These are phyloP conservation scores for Aaosphaeria arxii DNA, from an alignment of 2,329 filamentous ascomycete genomes.

Conservation along the genomic window DNA sequence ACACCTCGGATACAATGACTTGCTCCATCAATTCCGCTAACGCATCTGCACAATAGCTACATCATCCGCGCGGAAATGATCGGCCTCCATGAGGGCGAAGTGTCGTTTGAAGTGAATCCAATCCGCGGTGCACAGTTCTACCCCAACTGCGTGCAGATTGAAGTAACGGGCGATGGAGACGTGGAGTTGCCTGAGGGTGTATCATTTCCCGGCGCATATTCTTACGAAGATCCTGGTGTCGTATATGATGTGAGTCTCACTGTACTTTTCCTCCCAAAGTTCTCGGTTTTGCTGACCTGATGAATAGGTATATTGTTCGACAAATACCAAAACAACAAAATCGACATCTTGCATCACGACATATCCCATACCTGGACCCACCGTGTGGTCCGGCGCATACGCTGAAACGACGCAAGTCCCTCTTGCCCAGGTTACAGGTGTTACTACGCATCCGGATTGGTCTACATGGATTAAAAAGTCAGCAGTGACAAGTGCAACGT, in stretches of 20 bases:
- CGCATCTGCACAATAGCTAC: conserved; percentile 22
- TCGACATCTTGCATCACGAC: conserved; percentile 21
- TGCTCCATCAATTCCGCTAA: neutral
- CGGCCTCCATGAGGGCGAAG: conserved; percentile 39
- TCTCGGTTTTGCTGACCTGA: neutral
- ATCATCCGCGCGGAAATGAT: conserved; percentile 44
- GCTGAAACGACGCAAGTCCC: conserved; percentile 31
- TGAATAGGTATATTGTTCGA: conserved; percentile 3
- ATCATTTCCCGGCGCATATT: conserved; percentile 44
- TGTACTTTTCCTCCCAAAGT: neutral
- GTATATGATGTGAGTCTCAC: conserved; percentile 30
- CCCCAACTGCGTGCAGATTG: conserved; percentile 41
- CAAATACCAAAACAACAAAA: conserved; percentile 26
- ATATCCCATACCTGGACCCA: conserved; percentile 42
- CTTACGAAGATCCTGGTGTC: conserved; percentile 33
- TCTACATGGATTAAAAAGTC: conserved; percentile 24
- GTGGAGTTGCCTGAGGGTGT: conserved; percentile 37
- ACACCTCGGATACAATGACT: neutral
- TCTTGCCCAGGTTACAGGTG: conserved; percentile 24
- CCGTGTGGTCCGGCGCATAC: conserved; percentile 34
- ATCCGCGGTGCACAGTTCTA: conserved; percentile 40
- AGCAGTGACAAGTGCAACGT: conserved; percentile 23
- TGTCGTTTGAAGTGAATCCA: conserved; percentile 23
- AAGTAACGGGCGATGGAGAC: conserved; percentile 30
- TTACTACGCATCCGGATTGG: conserved; percentile 22